Evolutionary conservation across 208 protist species (phyloP).

Genomic region (Leishmania arabica): DNA sequence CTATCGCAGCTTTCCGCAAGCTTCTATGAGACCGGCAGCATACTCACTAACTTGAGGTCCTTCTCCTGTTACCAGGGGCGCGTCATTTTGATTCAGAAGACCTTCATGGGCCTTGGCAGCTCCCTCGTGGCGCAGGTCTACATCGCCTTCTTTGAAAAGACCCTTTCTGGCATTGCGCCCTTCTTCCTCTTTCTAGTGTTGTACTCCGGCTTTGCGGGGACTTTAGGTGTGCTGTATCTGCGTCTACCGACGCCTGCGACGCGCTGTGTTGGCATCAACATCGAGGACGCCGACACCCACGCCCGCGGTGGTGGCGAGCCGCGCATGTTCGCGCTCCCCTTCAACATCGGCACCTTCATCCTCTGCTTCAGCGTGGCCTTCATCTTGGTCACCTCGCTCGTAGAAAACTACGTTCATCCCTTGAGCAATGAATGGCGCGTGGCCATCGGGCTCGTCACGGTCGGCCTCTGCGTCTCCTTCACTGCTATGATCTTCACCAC

Average conservation of each 20-base stretch:
- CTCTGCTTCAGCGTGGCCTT: slow-evolving; percentile 49
- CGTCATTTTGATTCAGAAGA: slow-evolving; percentile 86
- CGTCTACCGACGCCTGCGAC: slow-evolving; percentile 51
- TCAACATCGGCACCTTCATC: slow-evolving; percentile 63
- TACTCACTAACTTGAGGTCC: slow-evolving; percentile 76
- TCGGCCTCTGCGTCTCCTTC: slow-evolving; percentile 58
- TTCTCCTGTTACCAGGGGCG: slow-evolving; percentile 80
- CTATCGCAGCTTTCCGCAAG: slow-evolving; percentile 83
- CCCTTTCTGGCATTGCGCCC: slow-evolving; percentile 39
- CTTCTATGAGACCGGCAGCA: slow-evolving; percentile 79
- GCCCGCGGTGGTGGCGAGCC: slow-evolving; percentile 58
- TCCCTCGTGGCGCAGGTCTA: slow-evolving; percentile 77
- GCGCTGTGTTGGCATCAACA: slow-evolving; percentile 68
- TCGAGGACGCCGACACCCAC: slow-evolving; percentile 46
- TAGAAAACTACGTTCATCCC: slow-evolving; percentile 50
- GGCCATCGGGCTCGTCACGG: slow-evolving; percentile 49
- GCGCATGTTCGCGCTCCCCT: slow-evolving; percentile 55
- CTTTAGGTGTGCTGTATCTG: slow-evolving; percentile 55
- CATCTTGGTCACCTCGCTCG: slow-evolving; percentile 48
- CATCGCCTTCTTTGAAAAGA: slow-evolving; percentile 68
- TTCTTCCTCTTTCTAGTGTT: slow-evolving; percentile 71
- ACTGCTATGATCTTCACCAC: slow-evolving; percentile 66
- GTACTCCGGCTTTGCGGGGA: slow-evolving; percentile 57
- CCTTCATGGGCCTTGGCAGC: slow-evolving; percentile 86
- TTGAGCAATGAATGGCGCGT: slow-evolving; percentile 29